phyloP scores from a whole-genome alignment of 805 yeast genomes.

The Groenewaldozyma tartarivorans region DNA sequence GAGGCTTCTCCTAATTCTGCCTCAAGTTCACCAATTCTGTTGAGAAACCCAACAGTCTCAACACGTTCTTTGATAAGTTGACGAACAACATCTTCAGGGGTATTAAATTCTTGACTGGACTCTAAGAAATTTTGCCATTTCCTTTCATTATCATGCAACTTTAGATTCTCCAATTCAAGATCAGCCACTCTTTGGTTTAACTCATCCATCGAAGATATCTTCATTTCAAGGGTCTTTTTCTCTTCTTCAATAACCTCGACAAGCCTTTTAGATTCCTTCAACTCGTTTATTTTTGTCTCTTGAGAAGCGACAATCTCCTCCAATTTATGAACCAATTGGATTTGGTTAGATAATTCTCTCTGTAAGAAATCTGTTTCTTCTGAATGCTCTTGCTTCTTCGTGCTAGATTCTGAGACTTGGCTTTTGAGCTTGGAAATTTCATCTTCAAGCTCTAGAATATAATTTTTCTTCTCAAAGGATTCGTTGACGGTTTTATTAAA shows the following conservation, averaged over 20 bases:
- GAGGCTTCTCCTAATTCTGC: constrained; percentile 22
- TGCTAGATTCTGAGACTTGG: background rate
- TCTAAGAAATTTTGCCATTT: constrained; percentile 37
- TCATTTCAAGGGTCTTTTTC: constrained; percentile 34
- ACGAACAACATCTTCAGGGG: constrained; percentile 33
- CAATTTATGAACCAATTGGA: constrained; percentile 35
- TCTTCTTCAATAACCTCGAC: constrained; percentile 49
- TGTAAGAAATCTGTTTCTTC: constrained; percentile 12
- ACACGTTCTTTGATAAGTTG: constrained; percentile 28
- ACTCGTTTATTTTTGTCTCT: constrained; percentile 40
- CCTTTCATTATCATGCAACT: constrained; percentile 38
- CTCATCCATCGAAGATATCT: constrained; percentile 31
- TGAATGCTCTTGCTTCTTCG: constrained; percentile 3
- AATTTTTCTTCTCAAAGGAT: constrained; percentile 6
- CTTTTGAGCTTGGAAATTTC: too few relatives aligned
- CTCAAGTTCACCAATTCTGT: constrained; percentile 25
- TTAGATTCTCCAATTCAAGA: constrained; percentile 41
- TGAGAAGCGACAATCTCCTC: constrained; percentile 47
- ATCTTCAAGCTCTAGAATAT: constrained; percentile 13
- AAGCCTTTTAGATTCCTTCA: constrained; percentile 38
- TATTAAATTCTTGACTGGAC: constrained; percentile 31
- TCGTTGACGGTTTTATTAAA: background rate
- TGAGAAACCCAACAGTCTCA: constrained; percentile 22
- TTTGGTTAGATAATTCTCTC: constrained; percentile 30
- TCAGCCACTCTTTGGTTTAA: constrained; percentile 39